phyloP scores from a whole-genome alignment of 106 monocot species.

The Posidonia australis region DNA sequence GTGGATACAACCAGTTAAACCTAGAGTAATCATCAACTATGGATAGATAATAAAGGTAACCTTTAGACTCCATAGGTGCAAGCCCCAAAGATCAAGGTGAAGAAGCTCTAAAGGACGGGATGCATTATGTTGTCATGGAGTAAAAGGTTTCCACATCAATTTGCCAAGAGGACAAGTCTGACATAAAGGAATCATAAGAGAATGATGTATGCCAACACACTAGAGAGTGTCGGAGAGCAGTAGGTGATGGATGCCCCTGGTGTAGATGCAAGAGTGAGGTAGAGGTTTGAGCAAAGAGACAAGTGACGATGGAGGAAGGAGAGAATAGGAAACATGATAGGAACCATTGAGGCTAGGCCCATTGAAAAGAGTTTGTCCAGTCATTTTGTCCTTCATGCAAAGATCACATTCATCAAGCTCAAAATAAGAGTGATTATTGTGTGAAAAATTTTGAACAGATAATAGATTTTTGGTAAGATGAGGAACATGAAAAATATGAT shows the following conservation, averaged over 20 bases:
- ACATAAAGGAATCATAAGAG: too few relatives aligned
- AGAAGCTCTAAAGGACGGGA: not conserved
- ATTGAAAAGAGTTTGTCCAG: too few relatives aligned
- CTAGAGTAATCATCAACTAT: not conserved
- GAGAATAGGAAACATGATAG: too few relatives aligned
- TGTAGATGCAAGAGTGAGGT: too few relatives aligned
- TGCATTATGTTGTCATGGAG: not conserved
- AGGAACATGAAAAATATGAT: not conserved
- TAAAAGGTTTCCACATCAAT: not conserved
- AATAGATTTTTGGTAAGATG: not conserved
- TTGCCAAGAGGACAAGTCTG: not conserved
- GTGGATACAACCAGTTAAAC: not conserved
- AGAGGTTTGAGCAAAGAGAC: too few relatives aligned
- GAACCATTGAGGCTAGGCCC: too few relatives aligned
- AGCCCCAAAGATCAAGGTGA: not conserved
- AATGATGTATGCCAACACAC: too few relatives aligned
- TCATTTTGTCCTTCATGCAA: not conserved
- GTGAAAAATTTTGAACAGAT: not conserved
- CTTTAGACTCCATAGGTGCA: not conserved
- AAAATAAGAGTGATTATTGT: not conserved
- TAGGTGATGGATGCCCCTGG: too few relatives aligned
- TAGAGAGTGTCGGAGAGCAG: too few relatives aligned
- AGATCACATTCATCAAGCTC: not conserved
- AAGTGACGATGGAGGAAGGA: too few relatives aligned
- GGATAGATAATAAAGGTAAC: not conserved